These are phyloP conservation scores for Aleurites moluccanus DNA, from an alignment of 441 rosid species.

Conservation along the genomic window DNA sequence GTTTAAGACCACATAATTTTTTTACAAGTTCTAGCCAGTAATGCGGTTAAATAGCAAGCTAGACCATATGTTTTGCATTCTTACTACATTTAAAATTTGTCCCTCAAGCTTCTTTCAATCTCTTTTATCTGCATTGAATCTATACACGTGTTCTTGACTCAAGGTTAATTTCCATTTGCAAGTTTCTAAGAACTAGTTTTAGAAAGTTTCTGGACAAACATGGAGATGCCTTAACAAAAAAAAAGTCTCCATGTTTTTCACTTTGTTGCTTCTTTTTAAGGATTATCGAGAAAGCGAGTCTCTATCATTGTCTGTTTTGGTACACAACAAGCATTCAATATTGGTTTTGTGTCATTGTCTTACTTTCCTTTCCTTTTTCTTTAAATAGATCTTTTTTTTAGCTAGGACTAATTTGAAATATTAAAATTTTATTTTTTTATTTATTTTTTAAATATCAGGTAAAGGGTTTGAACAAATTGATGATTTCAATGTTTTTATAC, in stretches of 20 bases:
- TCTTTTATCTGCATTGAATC: not conserved
- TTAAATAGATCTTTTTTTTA: too few relatives aligned
- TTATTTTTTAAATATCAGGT: too few relatives aligned
- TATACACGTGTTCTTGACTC: not conserved
- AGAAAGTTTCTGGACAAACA: not conserved
- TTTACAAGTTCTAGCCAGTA: conserved; percentile 1
- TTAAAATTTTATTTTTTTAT: too few relatives aligned
- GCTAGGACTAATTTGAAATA: too few relatives aligned
- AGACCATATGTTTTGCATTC: not conserved
- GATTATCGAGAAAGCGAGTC: not conserved
- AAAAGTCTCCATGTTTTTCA: not conserved
- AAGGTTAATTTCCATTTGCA: not conserved
- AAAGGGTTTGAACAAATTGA: too few relatives aligned
- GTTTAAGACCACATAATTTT: not conserved
- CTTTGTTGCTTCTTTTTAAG: not conserved
- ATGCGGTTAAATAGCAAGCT: not conserved
- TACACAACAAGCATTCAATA: too few relatives aligned
- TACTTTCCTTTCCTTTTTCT: too few relatives aligned
- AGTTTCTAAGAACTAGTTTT: not conserved
- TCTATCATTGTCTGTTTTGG: too few relatives aligned
- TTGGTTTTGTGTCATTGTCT: too few relatives aligned
- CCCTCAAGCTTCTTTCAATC: not conserved
- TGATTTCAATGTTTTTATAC: too few relatives aligned
- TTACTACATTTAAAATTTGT: not conserved
- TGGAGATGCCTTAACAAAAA: not conserved